Percentiles rank a stretch among this genome's conserved stretches.
Conservation (phyloP, 306 rosid species). For the Carpinus viminea region DNA sequence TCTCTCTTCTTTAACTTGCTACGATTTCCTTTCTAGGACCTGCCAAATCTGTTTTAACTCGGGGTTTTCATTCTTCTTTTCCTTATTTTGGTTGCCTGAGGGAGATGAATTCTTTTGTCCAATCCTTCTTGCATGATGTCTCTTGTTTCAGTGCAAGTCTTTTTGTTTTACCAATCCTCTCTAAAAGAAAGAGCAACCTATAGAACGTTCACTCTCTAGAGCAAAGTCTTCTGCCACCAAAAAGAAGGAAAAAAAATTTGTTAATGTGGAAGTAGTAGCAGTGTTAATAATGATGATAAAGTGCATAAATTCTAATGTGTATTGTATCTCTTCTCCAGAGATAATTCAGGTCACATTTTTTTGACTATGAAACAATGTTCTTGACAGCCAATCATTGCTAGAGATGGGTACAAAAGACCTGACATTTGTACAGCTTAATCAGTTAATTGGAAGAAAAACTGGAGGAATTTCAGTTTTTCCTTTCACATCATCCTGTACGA, state of each 20-base stretch:
- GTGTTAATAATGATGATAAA: not conserved
- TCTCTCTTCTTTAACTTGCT: not conserved
- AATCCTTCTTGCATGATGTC: not conserved
- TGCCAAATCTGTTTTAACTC: not conserved
- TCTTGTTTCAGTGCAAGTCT: not conserved
- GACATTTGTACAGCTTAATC: conserved; percentile 91
- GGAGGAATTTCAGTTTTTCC: conserved; percentile 99
- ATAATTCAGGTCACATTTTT: conserved; percentile 15
- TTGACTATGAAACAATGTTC: conserved; percentile 32
- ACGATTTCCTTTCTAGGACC: not conserved
- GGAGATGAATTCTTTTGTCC: not conserved
- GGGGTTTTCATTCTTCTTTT: not conserved
- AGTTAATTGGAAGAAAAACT: conserved; percentile 94
- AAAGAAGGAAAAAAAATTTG: not conserved
- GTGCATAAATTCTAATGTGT: not conserved
- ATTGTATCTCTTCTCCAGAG: conserved; percentile 17
- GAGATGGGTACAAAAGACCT: conserved; percentile 99
- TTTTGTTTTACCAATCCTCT: not conserved
- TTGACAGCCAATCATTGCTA: conserved; percentile 90
- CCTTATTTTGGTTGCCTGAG: not conserved
- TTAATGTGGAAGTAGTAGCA: not conserved
- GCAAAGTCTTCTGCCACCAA: not conserved
- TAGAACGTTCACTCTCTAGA: not conserved
- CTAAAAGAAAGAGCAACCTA: not conserved
- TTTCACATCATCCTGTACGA: conserved; percentile 78